These are phyloP conservation scores for Endocalyx cinctus DNA, from an alignment of 2,329 filamentous ascomycete genomes.

Conservation along the genomic window DNA sequence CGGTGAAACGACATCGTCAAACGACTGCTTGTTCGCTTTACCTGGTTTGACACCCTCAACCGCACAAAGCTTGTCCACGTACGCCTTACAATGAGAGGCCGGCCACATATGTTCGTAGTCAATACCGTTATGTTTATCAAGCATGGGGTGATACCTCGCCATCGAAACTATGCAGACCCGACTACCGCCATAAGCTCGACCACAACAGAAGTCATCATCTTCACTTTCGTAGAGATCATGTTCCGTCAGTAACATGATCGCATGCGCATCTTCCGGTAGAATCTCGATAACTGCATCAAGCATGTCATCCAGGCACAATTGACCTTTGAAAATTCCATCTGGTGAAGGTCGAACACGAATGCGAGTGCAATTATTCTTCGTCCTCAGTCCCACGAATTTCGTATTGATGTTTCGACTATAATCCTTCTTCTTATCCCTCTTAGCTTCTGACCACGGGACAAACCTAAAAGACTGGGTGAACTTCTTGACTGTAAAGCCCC, in stretches of 20 bases:
- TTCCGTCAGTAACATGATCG: slow-evolving; percentile 51
- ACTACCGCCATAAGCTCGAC: slow-evolving; percentile 60
- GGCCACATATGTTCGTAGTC: slow-evolving; percentile 59
- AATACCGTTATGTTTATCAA: slow-evolving; percentile 34
- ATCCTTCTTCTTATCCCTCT: slow-evolving; percentile 8
- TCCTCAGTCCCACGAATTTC: slow-evolving; percentile 41
- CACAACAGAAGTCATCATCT: slow-evolving; percentile 63
- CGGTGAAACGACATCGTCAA: slow-evolving; percentile 1
- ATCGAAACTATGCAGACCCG: slow-evolving; percentile 58
- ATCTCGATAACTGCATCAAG: slow-evolving; percentile 51
- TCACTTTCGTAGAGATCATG: slow-evolving; percentile 64
- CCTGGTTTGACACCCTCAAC: slow-evolving; percentile 8
- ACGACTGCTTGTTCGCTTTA: slow-evolving; percentile 10
- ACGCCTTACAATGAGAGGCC: slow-evolving; percentile 53
- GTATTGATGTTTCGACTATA: slow-evolving; percentile 7
- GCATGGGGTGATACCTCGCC: slow-evolving; percentile 55
- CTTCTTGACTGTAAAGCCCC: slow-evolving; percentile 45
- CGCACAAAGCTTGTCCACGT: slow-evolving; percentile 37
- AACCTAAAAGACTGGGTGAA: slow-evolving; percentile 39
- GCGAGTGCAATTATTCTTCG: slow-evolving; percentile 33
- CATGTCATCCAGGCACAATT: slow-evolving; percentile 58
- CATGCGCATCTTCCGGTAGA: slow-evolving; percentile 54
- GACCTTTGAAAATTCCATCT: slow-evolving; percentile 41
- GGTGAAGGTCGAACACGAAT: slow-evolving; percentile 47
- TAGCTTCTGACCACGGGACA: slow-evolving; percentile 39